Evolutionary conservation across 108 stramenopile species (phyloP).

Genomic region (Fragilaria crotonensis): DNA sequence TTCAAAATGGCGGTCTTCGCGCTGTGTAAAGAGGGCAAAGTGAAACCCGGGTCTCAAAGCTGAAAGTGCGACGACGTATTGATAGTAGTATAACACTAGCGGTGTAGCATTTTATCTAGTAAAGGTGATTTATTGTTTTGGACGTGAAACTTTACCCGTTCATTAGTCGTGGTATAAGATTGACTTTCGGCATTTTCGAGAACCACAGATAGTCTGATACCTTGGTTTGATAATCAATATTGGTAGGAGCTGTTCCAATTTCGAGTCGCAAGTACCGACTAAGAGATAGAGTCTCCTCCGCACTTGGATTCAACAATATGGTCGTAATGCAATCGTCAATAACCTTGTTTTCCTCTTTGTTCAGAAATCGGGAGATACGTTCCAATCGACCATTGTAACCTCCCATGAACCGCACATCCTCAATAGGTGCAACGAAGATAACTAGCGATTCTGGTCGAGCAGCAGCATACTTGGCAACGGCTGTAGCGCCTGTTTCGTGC

Average conservation of each 20-base stretch:
- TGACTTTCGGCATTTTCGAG: conserved; percentile 77
- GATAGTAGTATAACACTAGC: too few species aligned
- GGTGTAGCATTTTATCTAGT: too few species aligned
- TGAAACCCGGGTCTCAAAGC: too few species aligned
- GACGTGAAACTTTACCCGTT: conserved; percentile 45
- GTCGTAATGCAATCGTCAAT: conserved; percentile 71
- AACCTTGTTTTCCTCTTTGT: conserved; percentile 25
- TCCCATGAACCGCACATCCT: conserved; percentile 61
- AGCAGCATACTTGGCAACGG: conserved; percentile 45
- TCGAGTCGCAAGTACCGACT: conserved; percentile 62
- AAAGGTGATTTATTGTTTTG: too few species aligned
- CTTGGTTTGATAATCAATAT: conserved; percentile 67
- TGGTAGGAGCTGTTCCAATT: conserved; percentile 73
- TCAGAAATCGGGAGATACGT: conserved; percentile 36
- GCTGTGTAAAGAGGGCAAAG: too few species aligned
- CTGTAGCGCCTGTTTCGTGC: conserved; percentile 73
- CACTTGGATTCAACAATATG: conserved; percentile 73
- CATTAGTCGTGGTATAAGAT: conserved; percentile 75
- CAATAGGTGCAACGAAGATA: conserved; percentile 43
- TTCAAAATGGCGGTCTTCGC: too few species aligned
- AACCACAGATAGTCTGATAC: conserved; percentile 84
- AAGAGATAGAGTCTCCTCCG: conserved; percentile 62
- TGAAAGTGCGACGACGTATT: too few species aligned
- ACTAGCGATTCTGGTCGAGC: conserved; percentile 48
- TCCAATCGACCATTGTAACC: conserved; percentile 77